Evolutionary conservation across 1,139 yeast genomes (phyloP), one percentile per base, ranked within the genome.

Genomic region (Lodderomyces theae): DNA sequence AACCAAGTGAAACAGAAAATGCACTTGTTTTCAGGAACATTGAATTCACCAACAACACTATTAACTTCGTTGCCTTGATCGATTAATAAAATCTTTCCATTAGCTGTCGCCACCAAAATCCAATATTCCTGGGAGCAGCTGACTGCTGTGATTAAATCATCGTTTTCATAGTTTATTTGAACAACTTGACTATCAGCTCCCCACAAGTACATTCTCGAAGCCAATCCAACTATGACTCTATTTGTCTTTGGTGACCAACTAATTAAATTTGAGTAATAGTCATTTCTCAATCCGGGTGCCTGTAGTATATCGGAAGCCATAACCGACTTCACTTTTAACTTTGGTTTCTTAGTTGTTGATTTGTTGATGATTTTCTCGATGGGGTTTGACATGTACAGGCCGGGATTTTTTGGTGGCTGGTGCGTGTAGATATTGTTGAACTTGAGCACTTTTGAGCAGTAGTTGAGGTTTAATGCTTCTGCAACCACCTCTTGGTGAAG

Each of bases 211-310:
- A 80, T 84, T 6, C 72, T 66, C 2, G 65, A 55, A 0, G 80
- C 82, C 29, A 88, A 61, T 0, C 92, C 97, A 1, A 88, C 90
- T 0, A 84, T 85, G 0, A 88, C 66, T 24, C 68, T 68, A 21
- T 72, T 72, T 1, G 78, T 62, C 19, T 55, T 55, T 3, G 59
- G 57, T 0, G 90, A 80, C 95, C 96, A 88, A 9, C 90, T 77
- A 0, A 88, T 76, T 38, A 86, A 65, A 53, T 86, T 86, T 1
- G 88, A 75, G 60, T 89, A 89, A 57, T 82, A 89, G 57, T 89
- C 96, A 54, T 87, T 84, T 44, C 85, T 67, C 39, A 89, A 61
- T 0, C 81, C 80, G 0, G 90, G 92, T 0, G 95, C 95, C 54
- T 83, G 88, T 17, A 87, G 37, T 16, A 49, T 49, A 38, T 46